Conservation (phyloP, 176 grass and related monocot genomes). For the Miscanthus lutarioriparius region DNA sequence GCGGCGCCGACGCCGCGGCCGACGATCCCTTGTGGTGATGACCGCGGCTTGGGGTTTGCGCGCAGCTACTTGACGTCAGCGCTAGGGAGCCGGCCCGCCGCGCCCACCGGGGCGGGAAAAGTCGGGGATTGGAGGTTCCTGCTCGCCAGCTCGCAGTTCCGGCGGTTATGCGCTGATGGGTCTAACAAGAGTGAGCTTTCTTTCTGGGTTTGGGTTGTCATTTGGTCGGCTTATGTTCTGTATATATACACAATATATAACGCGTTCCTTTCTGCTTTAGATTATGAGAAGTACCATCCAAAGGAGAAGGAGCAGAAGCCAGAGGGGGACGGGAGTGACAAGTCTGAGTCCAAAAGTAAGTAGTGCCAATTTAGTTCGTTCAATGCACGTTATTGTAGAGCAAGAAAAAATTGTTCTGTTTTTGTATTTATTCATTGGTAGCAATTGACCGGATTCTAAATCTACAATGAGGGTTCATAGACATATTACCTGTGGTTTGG, state of each 20-base stretch:
- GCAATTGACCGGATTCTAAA: not conserved
- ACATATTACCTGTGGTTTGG: not conserved
- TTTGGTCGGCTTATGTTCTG: not conserved
- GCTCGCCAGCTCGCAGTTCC: conserved; percentile 54
- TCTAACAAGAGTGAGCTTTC: conserved; percentile 72
- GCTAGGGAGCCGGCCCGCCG: conserved; percentile 27
- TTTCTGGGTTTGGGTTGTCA: not conserved
- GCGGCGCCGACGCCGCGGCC: conserved; percentile 14
- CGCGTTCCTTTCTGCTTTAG: conserved; percentile 31
- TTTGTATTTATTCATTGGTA: not conserved
- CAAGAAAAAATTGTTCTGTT: not conserved
- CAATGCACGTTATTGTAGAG: conserved; percentile 27
- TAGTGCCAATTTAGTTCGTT: conserved; percentile 10
- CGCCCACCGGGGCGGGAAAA: conserved; percentile 25
- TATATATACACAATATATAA: not conserved
- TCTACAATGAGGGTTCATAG: not conserved
- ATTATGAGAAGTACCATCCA: conserved; percentile 73
- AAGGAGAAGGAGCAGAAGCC: conserved; percentile 73
- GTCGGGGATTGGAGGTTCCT: conserved; percentile 61
- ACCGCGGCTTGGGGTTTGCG: conserved; percentile 38
- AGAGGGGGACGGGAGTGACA: conserved; percentile 60
- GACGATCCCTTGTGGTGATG: conserved; percentile 24
- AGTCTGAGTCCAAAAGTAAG: conserved; percentile 69
- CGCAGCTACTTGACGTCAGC: conserved; percentile 62
- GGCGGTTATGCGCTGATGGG: conserved; percentile 54